Percentiles rank a stretch among this genome's conserved stretches.
Evolutionary conservation across 2,329 filamentous ascomycete species (phyloP).

Genomic region (Magnaporthiopsis rhizophila): DNA sequence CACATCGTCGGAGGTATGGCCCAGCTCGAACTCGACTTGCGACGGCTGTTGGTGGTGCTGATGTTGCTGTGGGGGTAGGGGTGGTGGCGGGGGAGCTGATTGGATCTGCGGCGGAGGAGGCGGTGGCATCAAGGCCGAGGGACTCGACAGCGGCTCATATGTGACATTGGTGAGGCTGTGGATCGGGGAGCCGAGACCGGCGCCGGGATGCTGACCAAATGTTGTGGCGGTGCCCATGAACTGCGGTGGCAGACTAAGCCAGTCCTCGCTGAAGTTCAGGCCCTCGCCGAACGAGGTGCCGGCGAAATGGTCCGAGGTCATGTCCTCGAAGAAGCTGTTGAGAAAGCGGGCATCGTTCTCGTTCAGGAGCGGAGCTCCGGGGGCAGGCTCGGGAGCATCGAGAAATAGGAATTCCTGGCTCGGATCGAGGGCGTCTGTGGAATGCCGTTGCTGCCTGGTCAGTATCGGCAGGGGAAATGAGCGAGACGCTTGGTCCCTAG

Average conservation of each 20-base stretch:
- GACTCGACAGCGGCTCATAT: conserved; percentile 18
- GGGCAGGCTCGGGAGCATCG: conserved; percentile 53
- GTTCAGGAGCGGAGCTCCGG: conserved; percentile 56
- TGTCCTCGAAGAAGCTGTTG: conserved; percentile 44
- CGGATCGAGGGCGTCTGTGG: conserved; percentile 36
- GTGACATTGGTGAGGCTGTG: conserved; percentile 18
- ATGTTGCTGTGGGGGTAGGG: conserved; percentile 9
- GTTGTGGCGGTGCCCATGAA: conserved; percentile 61
- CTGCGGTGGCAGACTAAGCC: conserved; percentile 53
- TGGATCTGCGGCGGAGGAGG: conserved; percentile 11
- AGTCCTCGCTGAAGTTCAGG: conserved; percentile 40
- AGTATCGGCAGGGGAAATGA: conserved; percentile 10
- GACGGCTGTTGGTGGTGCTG: conserved; percentile 12
- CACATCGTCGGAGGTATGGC: conserved; percentile 43
- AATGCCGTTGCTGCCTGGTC: conserved; percentile 25
- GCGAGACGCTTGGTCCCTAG: conserved; percentile 9
- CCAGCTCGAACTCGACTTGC: conserved; percentile 16
- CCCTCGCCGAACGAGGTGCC: conserved; percentile 43
- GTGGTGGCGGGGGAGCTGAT: neutral
- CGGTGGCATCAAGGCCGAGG: conserved; percentile 16
- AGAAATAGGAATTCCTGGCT: conserved; percentile 35
- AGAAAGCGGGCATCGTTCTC: conserved; percentile 39
- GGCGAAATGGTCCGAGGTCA: conserved; percentile 42
- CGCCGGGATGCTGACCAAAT: conserved; percentile 43
- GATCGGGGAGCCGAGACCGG: conserved; percentile 19